Conservation (phyloP, 2,329 filamentous ascomycete species). For the Microdochium paspali region DNA sequence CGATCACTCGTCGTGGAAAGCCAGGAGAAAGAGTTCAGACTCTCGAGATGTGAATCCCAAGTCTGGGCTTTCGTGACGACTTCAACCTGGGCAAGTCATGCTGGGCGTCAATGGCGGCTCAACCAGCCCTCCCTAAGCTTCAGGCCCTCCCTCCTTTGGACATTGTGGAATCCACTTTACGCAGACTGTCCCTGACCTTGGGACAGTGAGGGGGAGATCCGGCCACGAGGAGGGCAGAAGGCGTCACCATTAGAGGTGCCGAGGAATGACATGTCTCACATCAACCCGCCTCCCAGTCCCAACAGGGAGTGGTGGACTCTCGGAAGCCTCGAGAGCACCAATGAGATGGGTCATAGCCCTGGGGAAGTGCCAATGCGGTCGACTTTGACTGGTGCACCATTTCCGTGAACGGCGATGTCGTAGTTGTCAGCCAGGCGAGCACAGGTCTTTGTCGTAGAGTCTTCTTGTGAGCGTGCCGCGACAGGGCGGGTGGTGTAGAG, state of each 20-base stretch:
- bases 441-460: too few relatives aligned
- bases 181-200: not conserved
- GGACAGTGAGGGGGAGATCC: too few relatives aligned
- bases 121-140: not conserved
- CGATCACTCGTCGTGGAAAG: not conserved
- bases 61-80: not conserved
- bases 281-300: not conserved
- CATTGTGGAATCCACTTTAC: not conserved
- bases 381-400: not conserved
- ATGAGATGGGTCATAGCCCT: not conserved
- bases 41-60: not conserved
- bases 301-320: not conserved
- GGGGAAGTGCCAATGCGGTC: not conserved
- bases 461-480: too few relatives aligned
- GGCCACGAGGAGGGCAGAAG: too few relatives aligned
- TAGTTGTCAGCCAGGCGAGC: too few relatives aligned
- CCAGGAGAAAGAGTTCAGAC: not conserved
- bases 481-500: too few relatives aligned
- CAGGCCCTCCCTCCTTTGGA: not conserved
- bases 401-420: not conserved
- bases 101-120: not conserved
- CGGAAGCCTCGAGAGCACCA: not conserved
- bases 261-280: constrained; percentile 1
- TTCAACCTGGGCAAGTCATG: not conserved
- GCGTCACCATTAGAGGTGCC: too few relatives aligned